A percentile compares a stretch with the other conserved stretches of the same genome.
These are phyloP conservation scores for Botryotinia narcissicola DNA, from an alignment of 2,329 filamentous ascomycete species.

Conservation along the genomic window DNA sequence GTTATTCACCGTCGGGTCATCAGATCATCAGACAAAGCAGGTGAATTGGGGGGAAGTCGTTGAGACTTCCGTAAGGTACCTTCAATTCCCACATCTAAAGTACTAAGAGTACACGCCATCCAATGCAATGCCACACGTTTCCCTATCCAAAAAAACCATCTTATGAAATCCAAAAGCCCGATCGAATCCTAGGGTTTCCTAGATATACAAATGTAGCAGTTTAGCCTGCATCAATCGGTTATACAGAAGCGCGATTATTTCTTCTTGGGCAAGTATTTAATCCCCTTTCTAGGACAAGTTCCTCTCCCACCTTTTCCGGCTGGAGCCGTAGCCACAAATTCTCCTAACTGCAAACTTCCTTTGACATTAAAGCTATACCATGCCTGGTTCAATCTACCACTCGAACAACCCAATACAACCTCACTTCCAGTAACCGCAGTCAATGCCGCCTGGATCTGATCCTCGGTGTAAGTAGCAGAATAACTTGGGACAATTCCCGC, in stretches of 20 bases:
- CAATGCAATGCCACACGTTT: neutral
- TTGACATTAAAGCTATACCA: conserved; percentile 43
- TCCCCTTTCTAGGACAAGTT: conserved; percentile 24
- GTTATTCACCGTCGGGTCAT: neutral
- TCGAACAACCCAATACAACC: conserved; percentile 47
- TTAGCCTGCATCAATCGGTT: neutral
- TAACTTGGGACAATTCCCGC: conserved; percentile 54
- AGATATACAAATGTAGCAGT: neutral
- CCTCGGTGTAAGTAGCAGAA: conserved; percentile 42
- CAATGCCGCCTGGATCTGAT: conserved; percentile 44
- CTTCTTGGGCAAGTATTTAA: conserved; percentile 27
- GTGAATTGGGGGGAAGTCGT: neutral
- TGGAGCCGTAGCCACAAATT: conserved; percentile 25
- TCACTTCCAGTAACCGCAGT: conserved; percentile 45
- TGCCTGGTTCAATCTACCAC: conserved; percentile 48
- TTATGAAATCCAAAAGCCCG: neutral
- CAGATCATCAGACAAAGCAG: neutral
- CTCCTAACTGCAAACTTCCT: conserved; percentile 26
- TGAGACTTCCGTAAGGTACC: neutral
- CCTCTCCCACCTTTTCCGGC: conserved; percentile 24
- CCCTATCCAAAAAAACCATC: neutral
- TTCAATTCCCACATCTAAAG: neutral
- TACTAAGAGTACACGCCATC: neutral
- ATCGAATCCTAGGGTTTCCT: neutral
- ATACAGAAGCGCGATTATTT: neutral